These are phyloP conservation scores for Phialophora chinensis DNA, from an alignment of 2,329 filamentous ascomycete genomes.

Conservation along the genomic window DNA sequence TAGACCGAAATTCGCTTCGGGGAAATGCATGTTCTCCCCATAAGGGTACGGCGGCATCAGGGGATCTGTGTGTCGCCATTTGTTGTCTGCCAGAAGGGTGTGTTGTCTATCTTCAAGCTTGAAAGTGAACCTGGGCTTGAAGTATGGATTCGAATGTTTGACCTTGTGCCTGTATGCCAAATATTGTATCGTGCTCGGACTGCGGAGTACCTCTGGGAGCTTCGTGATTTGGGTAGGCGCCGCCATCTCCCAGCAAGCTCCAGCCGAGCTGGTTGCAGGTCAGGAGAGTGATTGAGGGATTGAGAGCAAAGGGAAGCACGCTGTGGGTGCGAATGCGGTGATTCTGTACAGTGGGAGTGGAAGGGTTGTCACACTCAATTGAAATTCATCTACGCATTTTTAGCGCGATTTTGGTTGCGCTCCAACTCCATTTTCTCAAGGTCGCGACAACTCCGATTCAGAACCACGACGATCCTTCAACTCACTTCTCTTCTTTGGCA, in stretches of 20 bases:
- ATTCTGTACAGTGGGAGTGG: neutral
- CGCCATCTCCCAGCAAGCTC: conserved; percentile 8
- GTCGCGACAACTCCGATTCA: neutral
- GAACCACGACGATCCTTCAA: neutral
- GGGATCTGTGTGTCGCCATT: conserved; percentile 35
- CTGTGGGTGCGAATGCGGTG: neutral
- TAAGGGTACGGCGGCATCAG: conserved; percentile 55
- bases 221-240: conserved; percentile 26
- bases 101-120: conserved; percentile 35
- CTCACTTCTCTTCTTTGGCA: neutral
- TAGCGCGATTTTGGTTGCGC: conserved; percentile 6
- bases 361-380: neutral
- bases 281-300: neutral
- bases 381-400: conserved; percentile 1
- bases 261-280: neutral
- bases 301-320: neutral
- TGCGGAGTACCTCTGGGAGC: conserved; percentile 34
- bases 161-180: conserved; percentile 25
- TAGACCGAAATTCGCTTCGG: conserved; percentile 55
- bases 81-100: conserved; percentile 27
- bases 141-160: conserved; percentile 29
- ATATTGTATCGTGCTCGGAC: conserved; percentile 38
- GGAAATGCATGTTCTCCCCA: conserved; percentile 51
- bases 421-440: conserved; percentile 1
- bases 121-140: conserved; percentile 35